Evolutionary conservation across 208 protist species (phyloP).

Genomic region (Endotrypanum monterogeii): DNA sequence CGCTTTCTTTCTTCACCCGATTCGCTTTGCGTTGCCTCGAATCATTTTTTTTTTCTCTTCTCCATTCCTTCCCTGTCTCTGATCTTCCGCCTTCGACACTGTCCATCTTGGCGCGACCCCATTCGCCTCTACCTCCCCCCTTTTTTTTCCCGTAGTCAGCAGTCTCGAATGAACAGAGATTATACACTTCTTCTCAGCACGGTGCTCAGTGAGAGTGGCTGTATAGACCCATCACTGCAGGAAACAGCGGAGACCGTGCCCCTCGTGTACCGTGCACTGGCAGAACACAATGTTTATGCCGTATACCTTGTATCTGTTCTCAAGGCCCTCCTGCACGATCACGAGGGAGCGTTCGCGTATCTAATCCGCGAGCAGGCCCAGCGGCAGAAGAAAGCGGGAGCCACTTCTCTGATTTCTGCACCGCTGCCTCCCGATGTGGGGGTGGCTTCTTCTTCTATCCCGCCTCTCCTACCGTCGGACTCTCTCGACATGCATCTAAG

Average conservation of each 20-base stretch:
- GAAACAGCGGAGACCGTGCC: conserved; percentile 46
- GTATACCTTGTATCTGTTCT: conserved; percentile 47
- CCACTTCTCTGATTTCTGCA: background rate
- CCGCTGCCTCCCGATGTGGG: background rate
- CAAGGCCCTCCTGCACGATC: conserved; percentile 57
- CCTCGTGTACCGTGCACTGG: conserved; percentile 54
- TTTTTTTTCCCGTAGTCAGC: conserved; percentile 15
- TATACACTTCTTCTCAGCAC: conserved; percentile 53
- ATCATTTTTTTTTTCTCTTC: background rate
- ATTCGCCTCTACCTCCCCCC: background rate
- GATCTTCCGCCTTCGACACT: background rate
- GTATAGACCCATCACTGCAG: conserved; percentile 55
- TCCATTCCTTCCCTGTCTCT: background rate
- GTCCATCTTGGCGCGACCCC: background rate
- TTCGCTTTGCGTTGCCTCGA: too few species aligned
- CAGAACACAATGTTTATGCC: conserved; percentile 66
- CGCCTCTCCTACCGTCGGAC: conserved; percentile 30
- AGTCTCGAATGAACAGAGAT: conserved; percentile 35
- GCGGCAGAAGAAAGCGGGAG: conserved; percentile 13
- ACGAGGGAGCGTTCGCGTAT: conserved; percentile 49
- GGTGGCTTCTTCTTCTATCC: conserved; percentile 8
- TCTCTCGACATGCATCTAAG: conserved; percentile 55
- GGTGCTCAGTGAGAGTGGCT: conserved; percentile 50
- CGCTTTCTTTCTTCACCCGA: too few species aligned
- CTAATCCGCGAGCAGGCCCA: conserved; percentile 42